These are phyloP conservation scores for Diaporthe destruens DNA, from an alignment of 2,329 filamentous ascomycete genomes.

Conservation along the genomic window DNA sequence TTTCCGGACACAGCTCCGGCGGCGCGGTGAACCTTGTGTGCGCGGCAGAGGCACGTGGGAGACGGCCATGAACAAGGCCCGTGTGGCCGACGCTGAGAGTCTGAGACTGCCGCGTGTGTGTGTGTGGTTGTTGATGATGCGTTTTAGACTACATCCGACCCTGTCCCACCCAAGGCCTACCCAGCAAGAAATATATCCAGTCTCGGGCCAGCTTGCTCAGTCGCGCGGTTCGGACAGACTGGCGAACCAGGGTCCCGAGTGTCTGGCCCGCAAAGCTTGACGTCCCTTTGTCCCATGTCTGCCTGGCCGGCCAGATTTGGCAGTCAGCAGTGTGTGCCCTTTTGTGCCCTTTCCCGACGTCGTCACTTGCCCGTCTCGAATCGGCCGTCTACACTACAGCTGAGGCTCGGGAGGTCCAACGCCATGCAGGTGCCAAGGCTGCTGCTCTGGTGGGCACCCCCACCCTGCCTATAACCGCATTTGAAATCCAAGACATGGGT, in stretches of 20 bases:
- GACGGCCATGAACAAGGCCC: background rate
- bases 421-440: slow-evolving; percentile 15
- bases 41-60: background rate
- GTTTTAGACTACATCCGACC: background rate
- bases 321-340: background rate
- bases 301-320: background rate
- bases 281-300: background rate
- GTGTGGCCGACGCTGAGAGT: background rate
- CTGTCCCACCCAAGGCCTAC: background rate
- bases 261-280: slow-evolving; percentile 26
- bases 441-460: background rate
- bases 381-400: no score
- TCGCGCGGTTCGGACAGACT: slow-evolving; percentile 24
- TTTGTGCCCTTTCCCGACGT: background rate
- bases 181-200: background rate
- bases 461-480: background rate
- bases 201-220: background rate
- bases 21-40: background rate
- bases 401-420: background rate
- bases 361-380: slow-evolving; percentile 6
- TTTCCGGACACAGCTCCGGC: slow-evolving; percentile 18
- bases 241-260: background rate
- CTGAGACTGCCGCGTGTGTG: no score
- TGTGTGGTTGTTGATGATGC: background rate
- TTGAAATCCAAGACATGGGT: slow-evolving; percentile 30